Conservation (phyloP, 371 early-diverging fungal species). For the Zychaea mexicana region DNA sequence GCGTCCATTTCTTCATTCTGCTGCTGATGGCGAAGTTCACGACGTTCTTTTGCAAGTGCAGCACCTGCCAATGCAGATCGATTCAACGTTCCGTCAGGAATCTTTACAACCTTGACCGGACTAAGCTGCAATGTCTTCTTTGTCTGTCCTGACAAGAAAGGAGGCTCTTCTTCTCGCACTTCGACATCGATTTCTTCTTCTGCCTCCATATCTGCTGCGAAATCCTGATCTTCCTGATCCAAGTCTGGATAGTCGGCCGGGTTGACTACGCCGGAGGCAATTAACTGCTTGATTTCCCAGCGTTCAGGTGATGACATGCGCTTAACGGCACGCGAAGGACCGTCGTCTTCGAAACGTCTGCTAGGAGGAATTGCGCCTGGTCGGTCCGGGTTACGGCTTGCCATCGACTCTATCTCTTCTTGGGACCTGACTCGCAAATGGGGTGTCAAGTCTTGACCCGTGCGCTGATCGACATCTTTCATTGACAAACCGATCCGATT, state of each 20-base stretch:
- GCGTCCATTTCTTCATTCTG: conserved; percentile 87
- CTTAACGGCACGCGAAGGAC: conserved; percentile 68
- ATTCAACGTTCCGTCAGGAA: conserved; percentile 96
- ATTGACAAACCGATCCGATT: conserved; percentile 83
- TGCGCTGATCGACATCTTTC: conserved; percentile 94
- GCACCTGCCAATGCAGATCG: conserved; percentile 94
- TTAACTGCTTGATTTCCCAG: conserved; percentile 96
- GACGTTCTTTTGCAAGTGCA: conserved; percentile 90
- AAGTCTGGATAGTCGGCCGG: conserved; percentile 86
- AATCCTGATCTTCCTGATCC: conserved; percentile 74
- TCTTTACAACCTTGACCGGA: conserved; percentile 96
- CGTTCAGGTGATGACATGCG: conserved; percentile 95
- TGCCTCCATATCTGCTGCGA: conserved; percentile 78
- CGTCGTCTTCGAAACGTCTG: conserved; percentile 59
- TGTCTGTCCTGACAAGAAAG: conserved; percentile 93
- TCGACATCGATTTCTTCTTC: conserved; percentile 98
- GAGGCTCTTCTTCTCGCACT: conserved; percentile 93
- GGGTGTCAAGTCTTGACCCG: conserved; percentile 85
- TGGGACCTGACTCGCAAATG: conserved; percentile 50
- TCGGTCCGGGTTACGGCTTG: conserved; percentile 67
- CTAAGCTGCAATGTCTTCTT: conserved; percentile 81
- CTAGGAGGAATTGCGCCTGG: conserved; percentile 45
- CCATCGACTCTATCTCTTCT: conserved; percentile 66
- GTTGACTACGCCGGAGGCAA: conserved; percentile 91
- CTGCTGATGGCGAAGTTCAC: conserved; percentile 87